phyloP scores from a whole-genome alignment of 192 early-diverging fungal species.

The Coemansia guatemalensis region DNA sequence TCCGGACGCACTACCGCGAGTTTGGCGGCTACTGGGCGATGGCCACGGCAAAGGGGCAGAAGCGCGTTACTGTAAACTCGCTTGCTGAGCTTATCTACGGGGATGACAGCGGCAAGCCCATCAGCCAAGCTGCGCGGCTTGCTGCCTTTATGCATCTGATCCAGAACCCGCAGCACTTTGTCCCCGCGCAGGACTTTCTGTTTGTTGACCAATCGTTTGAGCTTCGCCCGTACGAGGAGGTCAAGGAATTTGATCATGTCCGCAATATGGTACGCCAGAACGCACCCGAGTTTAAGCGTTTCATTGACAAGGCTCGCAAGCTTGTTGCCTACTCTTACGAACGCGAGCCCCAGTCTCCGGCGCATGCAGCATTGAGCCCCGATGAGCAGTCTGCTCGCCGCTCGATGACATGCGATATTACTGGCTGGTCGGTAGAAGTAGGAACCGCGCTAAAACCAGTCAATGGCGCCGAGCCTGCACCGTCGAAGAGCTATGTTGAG shows the following conservation, averaged over 20 bases:
- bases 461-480: neutral
- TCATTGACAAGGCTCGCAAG: conserved; percentile 52
- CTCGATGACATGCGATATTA: conserved; percentile 20
- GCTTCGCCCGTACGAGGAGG: conserved; percentile 51
- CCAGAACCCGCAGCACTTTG: conserved; percentile 54
- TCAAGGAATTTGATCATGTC: conserved; percentile 40
- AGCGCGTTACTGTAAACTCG: conserved; percentile 30
- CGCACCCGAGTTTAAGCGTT: conserved; percentile 47
- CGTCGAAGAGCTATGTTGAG: conserved; percentile 13
- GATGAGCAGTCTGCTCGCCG: conserved; percentile 12
- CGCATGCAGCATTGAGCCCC: conserved; percentile 22
- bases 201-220: conserved; percentile 55
- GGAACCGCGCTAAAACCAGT: neutral
- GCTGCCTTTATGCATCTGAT: conserved; percentile 62
- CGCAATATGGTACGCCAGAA: conserved; percentile 56
- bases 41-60: conserved; percentile 18
- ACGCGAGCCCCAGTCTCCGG: conserved; percentile 15
- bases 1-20: conserved; percentile 34
- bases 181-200: conserved; percentile 50
- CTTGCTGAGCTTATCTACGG: conserved; percentile 45
- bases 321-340: conserved; percentile 36
- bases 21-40: conserved; percentile 35
- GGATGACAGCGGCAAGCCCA: neutral
- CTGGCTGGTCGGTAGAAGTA: conserved; percentile 15
- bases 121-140: conserved; percentile 41